Base-by-base conservation (phyloP, 2,329 filamentous ascomycete species). In the Diaporthe capsici region DNA sequence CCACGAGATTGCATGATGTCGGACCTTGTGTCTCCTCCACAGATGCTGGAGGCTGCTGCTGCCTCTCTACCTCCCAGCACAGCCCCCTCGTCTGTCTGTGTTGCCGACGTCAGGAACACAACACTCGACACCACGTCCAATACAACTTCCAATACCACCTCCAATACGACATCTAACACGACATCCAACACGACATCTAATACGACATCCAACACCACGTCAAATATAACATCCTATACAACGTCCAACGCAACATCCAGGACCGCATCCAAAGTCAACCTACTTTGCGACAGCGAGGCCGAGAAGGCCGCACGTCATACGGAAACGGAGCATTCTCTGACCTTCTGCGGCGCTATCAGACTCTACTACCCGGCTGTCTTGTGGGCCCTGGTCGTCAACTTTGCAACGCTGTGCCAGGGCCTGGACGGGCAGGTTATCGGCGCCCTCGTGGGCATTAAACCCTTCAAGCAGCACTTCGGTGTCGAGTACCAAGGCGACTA, bases 301-400 rank as follows among this genome's bases (percentile, higher is more conserved):
- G 55, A 72, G 39, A 75, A 72, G 44, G 53, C 73, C 4, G 47
- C 57, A 22, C 44, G 28, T 0, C 37, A 75, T 10, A 75, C 67
- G 4, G 22, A 71, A 13, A 71, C 57, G 22, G 73, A 75, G 68
- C 73, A 75, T 25, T 22, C n/a, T 22, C n/a, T 75, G 7, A 75
- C 53, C 13, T 75, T 75, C 25, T 47, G 44, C 25, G 15, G 70
- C 13, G 74, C 74, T 9, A 63, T 76, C 8, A 74, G n/a, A 17
- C 49, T 71, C 12, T 60, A 76, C 61, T 74, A 74, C 31, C 71
- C 71, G 22, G 71, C 71, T n/a, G 71, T 76, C n/a, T 20, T 74
- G 8, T 76, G 74, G 74, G 58, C 58, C 2, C 60, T 76, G 2
- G 55, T 74, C 13, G 51, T 76, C 42, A 74, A 74, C 44, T 55